These are phyloP conservation scores for Aureobasidium vineae DNA, from an alignment of 2,329 filamentous ascomycete genomes.

Conservation along the genomic window DNA sequence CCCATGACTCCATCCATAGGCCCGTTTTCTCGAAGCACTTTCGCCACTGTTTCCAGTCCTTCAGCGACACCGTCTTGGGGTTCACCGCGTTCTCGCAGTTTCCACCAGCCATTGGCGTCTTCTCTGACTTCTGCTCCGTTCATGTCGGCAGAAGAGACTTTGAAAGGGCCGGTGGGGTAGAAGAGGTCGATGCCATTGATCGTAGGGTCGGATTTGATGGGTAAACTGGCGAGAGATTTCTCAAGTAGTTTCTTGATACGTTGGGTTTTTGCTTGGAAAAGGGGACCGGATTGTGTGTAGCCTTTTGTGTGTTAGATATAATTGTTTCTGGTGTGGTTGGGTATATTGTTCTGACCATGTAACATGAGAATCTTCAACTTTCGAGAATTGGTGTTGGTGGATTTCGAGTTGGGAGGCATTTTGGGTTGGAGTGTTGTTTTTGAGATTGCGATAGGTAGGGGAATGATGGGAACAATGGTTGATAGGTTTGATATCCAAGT, in stretches of 20 bases:
- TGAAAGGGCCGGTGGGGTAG: slow-evolving; percentile 49
- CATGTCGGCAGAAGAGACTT: slow-evolving; percentile 47
- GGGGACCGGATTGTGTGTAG: slow-evolving; percentile 83
- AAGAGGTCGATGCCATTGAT: slow-evolving; percentile 46
- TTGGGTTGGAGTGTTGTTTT: neutral
- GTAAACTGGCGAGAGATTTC: slow-evolving; percentile 66
- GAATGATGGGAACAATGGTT: too few relatives aligned
- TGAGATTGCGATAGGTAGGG: neutral
- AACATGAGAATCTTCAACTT: slow-evolving; percentile 51
- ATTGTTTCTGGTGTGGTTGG: neutral
- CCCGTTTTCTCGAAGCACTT: slow-evolving; percentile 59
- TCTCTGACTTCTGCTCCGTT: slow-evolving; percentile 55
- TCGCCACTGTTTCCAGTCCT: slow-evolving; percentile 63
- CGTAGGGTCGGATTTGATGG: slow-evolving; percentile 42
- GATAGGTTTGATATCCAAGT: too few relatives aligned
- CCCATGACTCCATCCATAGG: slow-evolving; percentile 77
- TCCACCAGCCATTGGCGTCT: slow-evolving; percentile 70
- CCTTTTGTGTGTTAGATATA: slow-evolving; percentile 44
- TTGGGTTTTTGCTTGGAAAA: slow-evolving; percentile 86
- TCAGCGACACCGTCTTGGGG: slow-evolving; percentile 65
- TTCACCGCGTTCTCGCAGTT: slow-evolving; percentile 50
- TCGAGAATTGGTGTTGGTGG: neutral
- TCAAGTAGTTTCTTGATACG: slow-evolving; percentile 76
- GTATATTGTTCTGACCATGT: slow-evolving; percentile 35
- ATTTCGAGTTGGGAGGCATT: neutral